These are phyloP conservation scores for Fusarium sulawesiense DNA, from an alignment of 2,329 filamentous ascomycete genomes.

Conservation along the genomic window DNA sequence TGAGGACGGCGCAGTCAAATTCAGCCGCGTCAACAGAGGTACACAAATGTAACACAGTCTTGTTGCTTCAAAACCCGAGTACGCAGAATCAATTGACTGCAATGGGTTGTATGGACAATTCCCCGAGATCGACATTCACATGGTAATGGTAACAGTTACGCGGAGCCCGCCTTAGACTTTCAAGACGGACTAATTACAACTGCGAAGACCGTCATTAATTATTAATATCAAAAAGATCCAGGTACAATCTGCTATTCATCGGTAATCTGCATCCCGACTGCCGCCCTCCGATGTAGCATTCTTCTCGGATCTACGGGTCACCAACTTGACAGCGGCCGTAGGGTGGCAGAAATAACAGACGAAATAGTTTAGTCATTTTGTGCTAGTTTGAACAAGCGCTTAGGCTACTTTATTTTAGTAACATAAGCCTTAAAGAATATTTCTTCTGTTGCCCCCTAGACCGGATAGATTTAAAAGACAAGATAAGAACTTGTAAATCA, in stretches of 20 bases:
- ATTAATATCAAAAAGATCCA: not conserved
- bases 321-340: not conserved
- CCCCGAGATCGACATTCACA: not conserved
- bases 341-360: too few relatives aligned
- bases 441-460: too few relatives aligned
- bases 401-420: too few relatives aligned
- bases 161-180: not conserved
- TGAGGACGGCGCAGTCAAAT: not conserved
- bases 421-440: too few relatives aligned
- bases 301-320: not conserved
- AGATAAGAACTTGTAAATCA: not conserved
- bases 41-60: not conserved
- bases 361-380: too few relatives aligned
- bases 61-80: not conserved
- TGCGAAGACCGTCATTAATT: not conserved
- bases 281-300: slow-evolving; percentile 1
- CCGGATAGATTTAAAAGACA: not conserved
- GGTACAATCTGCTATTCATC: not conserved
- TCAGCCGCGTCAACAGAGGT: not conserved
- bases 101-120: not conserved
- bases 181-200: not conserved
- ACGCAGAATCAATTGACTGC: not conserved
- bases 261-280: not conserved
- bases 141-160: not conserved
- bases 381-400: too few relatives aligned